Conservation (phyloP, 805 yeast genomes). For the Candida glaebosa region DNA sequence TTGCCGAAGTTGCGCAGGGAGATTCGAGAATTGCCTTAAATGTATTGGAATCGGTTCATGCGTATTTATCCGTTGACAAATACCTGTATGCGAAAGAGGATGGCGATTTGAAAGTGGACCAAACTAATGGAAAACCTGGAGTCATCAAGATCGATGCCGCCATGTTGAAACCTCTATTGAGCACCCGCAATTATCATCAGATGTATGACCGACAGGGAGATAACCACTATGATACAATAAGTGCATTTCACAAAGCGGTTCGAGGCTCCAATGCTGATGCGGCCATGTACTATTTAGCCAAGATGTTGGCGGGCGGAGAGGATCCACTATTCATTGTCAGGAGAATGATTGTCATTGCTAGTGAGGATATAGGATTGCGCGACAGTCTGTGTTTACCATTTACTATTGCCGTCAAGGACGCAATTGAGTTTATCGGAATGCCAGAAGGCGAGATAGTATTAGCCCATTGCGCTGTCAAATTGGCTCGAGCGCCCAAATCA, state of each 20-base stretch:
- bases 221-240: conserved; percentile 89
- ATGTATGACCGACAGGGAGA: conserved; percentile 87
- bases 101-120: conserved; percentile 13
- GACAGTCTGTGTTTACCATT: conserved; percentile 85
- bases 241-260: conserved; percentile 91
- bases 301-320: conserved; percentile 93
- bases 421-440: conserved; percentile 86
- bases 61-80: conserved; percentile 41
- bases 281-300: conserved; percentile 76
- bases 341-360: conserved; percentile 90
- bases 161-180: conserved; percentile 39
- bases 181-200: conserved; percentile 44
- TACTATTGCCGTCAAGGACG: conserved; percentile 80
- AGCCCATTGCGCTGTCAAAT: conserved; percentile 90
- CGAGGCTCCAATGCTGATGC: conserved; percentile 92
- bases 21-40: conserved; percentile 86
- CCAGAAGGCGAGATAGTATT: conserved; percentile 90
- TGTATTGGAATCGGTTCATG: conserved; percentile 68
- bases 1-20: conserved; percentile 77
- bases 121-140: conserved; percentile 16
- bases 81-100: conserved; percentile 18
- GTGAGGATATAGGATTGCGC: conserved; percentile 87
- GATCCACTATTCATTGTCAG: conserved; percentile 87
- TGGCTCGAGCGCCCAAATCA: conserved; percentile 82
- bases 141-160: conserved; percentile 39